A percentile compares a stretch with the other conserved stretches of the same genome.
Conservation (phyloP, 306 rosid genomes). For the Gastrolobium bilobum region DNA sequence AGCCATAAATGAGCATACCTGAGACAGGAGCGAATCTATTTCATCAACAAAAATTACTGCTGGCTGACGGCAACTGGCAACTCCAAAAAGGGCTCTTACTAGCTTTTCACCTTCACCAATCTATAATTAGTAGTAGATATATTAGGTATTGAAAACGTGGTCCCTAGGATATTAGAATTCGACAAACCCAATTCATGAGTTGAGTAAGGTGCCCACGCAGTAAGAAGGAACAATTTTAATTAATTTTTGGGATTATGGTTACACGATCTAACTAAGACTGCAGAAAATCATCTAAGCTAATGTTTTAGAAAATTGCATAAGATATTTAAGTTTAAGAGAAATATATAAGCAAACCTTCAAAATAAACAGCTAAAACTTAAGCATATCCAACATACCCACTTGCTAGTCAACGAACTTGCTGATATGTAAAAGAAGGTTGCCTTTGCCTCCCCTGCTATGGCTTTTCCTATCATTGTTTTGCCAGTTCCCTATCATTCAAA, state of each 20-base stretch:
- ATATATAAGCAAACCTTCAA: slow-evolving; percentile 17
- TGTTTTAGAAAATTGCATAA: slow-evolving; percentile 23
- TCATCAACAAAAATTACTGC: slow-evolving; percentile 98
- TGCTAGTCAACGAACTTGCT: slow-evolving; percentile 96
- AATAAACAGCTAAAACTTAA: slow-evolving; percentile 35
- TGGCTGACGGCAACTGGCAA: slow-evolving; percentile 97
- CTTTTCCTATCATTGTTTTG: slow-evolving; percentile 99
- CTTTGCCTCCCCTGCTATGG: slow-evolving; percentile 99
- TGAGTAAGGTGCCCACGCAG: slow-evolving; percentile 23
- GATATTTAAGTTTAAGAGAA: slow-evolving; percentile 9
- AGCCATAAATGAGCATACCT: slow-evolving; percentile 65
- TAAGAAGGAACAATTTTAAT: slow-evolving; percentile 28
- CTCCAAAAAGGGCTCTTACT: slow-evolving; percentile 95
- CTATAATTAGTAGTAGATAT: slow-evolving; percentile 57
- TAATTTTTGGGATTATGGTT: slow-evolving; percentile 38
- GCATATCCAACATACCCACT: slow-evolving; percentile 79
- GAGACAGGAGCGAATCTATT: slow-evolving; percentile 97
- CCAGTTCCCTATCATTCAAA: slow-evolving; percentile 87
- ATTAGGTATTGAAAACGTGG: slow-evolving; percentile 32
- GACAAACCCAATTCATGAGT: slow-evolving; percentile 31
- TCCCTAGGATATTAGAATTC: slow-evolving; percentile 28
- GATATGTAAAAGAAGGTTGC: slow-evolving; percentile 98
- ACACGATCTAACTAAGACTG: slow-evolving; percentile 31
- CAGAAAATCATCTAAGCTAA: slow-evolving; percentile 27
- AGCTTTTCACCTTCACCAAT: slow-evolving; percentile 99